phyloP scores from a whole-genome alignment of 192 early-diverging fungal species.

The Entophlyctis luteolus region DNA sequence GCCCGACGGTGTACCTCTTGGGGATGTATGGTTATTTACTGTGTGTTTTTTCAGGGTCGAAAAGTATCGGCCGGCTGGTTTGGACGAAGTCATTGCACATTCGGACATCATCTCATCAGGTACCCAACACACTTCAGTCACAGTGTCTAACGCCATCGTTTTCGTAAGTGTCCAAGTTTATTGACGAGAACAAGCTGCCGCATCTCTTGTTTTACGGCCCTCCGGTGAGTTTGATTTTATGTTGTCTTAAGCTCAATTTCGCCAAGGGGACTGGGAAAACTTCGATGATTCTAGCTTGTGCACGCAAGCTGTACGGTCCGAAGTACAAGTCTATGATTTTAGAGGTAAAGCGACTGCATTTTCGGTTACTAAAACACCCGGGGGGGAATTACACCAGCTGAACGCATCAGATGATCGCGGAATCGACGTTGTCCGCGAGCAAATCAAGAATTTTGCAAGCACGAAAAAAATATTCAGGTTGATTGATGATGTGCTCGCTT shows the following conservation, averaged over 20 bases:
- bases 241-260: neutral
- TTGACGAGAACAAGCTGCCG: slow-evolving; percentile 85
- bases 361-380: neutral
- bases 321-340: slow-evolving; percentile 86
- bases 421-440: slow-evolving; percentile 95
- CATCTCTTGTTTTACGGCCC: slow-evolving; percentile 98
- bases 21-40: too few species aligned
- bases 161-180: slow-evolving; percentile 73
- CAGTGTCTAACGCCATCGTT: neutral
- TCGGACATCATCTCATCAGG: slow-evolving; percentile 86
- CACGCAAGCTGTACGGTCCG: slow-evolving; percentile 78
- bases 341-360: slow-evolving; percentile 54
- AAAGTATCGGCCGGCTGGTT: slow-evolving; percentile 85
- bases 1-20: too few species aligned
- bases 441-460: slow-evolving; percentile 97
- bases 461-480: slow-evolving; percentile 86
- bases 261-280: slow-evolving; percentile 53
- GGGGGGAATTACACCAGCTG: slow-evolving; percentile 48
- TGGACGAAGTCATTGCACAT: slow-evolving; percentile 93
- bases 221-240: slow-evolving; percentile 54
- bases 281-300: slow-evolving; percentile 91
- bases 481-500: neutral
- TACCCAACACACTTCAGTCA: slow-evolving; percentile 24
- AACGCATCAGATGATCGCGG: slow-evolving; percentile 99
- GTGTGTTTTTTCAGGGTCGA: slow-evolving; percentile 72